phyloP scores from a whole-genome alignment of 2,329 filamentous ascomycete species.

The Aspergillus pseudoviridinutans region DNA sequence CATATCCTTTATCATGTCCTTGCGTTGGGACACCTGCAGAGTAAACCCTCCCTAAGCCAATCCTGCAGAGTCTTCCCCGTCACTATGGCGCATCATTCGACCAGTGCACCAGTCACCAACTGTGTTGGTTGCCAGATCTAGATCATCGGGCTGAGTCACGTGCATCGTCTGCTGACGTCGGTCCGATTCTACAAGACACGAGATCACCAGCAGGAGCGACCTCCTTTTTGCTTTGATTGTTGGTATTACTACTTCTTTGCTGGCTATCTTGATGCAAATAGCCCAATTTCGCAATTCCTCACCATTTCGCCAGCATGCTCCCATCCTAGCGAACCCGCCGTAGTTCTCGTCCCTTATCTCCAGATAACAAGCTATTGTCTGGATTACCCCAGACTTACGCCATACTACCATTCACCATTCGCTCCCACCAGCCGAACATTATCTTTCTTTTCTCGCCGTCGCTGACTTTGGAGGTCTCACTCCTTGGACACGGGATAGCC shows the following conservation, averaged over 20 bases:
- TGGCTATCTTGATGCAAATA: background rate
- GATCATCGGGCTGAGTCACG: background rate
- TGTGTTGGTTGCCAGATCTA: background rate
- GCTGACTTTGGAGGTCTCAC: background rate
- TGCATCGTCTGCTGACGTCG: conserved; percentile 6
- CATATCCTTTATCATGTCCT: background rate
- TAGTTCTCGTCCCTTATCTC: background rate
- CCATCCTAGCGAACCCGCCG: background rate
- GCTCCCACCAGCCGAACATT: background rate
- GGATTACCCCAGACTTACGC: background rate
- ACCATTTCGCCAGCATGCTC: background rate
- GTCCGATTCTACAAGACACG: background rate
- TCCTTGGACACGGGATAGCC: background rate
- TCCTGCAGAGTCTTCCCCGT: background rate
- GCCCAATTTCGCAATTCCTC: background rate
- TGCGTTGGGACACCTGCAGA: background rate
- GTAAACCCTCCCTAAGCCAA: background rate
- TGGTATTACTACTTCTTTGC: background rate
- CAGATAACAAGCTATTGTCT: too few species aligned
- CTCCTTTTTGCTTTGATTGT: background rate
- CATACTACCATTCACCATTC: background rate
- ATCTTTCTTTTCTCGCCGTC: too few species aligned
- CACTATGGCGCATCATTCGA: background rate
- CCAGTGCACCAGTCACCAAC: background rate
- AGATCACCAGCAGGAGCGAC: background rate